A percentile compares a stretch with the other conserved stretches of the same genome.
These are phyloP conservation scores for Blepharisma undulans DNA, from an alignment of 169 alveolate genomes.

Conservation along the genomic window DNA sequence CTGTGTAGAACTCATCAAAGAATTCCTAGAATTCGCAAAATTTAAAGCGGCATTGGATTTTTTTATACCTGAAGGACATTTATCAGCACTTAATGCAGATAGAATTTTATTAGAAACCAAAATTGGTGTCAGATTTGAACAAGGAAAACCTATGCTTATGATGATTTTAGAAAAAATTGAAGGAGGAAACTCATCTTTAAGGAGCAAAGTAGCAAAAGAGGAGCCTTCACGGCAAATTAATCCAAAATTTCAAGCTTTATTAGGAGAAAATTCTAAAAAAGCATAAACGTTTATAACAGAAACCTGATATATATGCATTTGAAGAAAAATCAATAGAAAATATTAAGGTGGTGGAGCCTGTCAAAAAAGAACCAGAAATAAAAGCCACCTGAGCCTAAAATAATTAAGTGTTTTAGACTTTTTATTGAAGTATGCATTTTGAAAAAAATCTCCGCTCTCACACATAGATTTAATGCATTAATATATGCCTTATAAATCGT, in stretches of 20 bases:
- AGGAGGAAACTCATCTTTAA: not conserved
- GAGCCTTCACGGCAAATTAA: not conserved
- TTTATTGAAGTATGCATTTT: too few species aligned
- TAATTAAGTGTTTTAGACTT: too few species aligned
- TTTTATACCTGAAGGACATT: slow-evolving; percentile 52
- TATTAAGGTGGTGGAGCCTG: not conserved
- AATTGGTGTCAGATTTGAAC: not conserved
- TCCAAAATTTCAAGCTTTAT: not conserved
- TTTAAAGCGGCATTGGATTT: too few species aligned
- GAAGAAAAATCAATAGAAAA: not conserved
- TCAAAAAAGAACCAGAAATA: not conserved
- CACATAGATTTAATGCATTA: too few species aligned
- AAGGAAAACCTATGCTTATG: slow-evolving; percentile 1
- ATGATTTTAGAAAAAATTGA: not conserved
- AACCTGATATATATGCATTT: not conserved
- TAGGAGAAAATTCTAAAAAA: not conserved
- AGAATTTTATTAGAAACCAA: not conserved
- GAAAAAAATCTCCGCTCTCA: too few species aligned
- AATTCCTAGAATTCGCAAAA: not conserved
- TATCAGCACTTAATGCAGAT: not conserved
- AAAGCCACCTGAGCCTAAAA: not conserved
- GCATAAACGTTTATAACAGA: not conserved
- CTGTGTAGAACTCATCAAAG: slow-evolving; percentile 7
- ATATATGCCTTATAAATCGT: too few species aligned
- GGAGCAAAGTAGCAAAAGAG: not conserved